phyloP scores from a whole-genome alignment of 768 basidiomycete species.

The Gymnopilus junonius region DNA sequence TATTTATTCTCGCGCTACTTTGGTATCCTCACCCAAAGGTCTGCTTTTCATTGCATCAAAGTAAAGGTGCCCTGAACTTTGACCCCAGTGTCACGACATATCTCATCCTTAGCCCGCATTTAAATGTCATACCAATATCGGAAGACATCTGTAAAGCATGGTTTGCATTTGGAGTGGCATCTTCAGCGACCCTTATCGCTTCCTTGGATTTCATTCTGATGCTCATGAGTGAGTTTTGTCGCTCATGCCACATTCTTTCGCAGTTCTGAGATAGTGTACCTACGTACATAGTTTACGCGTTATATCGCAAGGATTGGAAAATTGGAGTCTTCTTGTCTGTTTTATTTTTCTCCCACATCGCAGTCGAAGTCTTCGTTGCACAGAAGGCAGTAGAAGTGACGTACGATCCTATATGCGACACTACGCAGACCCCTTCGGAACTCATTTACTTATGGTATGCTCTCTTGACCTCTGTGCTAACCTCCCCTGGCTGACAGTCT shows the following conservation, averaged over 20 bases:
- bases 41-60: neutral
- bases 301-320: neutral
- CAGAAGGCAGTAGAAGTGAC: neutral
- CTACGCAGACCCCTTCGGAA: neutral
- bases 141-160: neutral
- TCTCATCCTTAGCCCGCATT: neutral
- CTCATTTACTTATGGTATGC: neutral
- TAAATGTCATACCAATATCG: neutral
- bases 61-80: neutral
- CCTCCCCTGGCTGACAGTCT: too few relatives aligned
- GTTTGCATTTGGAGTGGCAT: neutral
- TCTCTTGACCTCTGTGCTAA: neutral
- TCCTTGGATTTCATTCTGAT: conserved; percentile 3
- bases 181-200: neutral
- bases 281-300: neutral
- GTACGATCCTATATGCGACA: conserved; percentile 3
- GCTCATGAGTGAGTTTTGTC: neutral
- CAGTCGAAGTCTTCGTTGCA: neutral
- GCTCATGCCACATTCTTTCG: neutral
- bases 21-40: neutral
- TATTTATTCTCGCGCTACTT: conserved; percentile 3
- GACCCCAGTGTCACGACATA: neutral
- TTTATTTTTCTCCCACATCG: neutral
- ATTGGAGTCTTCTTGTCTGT: neutral
- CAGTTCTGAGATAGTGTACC: neutral